Evolutionary conservation across 805 yeast genomes (phyloP).

Genomic region (Candida takata): DNA sequence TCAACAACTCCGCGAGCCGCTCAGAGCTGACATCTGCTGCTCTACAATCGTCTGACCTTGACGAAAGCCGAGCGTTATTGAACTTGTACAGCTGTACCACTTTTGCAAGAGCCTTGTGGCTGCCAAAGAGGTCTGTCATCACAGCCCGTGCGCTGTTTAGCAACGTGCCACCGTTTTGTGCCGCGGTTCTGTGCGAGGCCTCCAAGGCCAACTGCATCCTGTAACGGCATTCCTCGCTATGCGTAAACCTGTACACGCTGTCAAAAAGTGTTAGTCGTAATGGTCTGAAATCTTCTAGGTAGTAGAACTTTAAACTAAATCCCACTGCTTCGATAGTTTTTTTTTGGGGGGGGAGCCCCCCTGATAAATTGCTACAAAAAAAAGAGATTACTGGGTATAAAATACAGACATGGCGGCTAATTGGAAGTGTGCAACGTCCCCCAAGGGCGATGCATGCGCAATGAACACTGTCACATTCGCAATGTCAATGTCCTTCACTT

Average conservation of each 20-base stretch:
- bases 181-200: conserved; percentile 1
- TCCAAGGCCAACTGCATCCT: conserved; percentile 4
- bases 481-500: not conserved
- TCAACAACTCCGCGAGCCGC: conserved; percentile 1
- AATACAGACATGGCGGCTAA: conserved; percentile 8
- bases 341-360: no score
- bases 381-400: no score
- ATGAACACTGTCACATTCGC: not conserved
- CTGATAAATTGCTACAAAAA: no score
- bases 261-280: not conserved
- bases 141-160: not conserved
- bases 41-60: no score
- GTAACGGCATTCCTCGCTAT: not conserved
- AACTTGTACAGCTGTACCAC: conserved; percentile 6
- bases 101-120: conserved; percentile 3
- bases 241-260: not conserved
- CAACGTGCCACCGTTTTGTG: not conserved
- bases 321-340: no score
- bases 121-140: conserved; percentile 4
- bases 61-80: no score
- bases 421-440: conserved; percentile 3
- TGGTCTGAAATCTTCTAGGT: no score
- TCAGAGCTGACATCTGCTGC: not conserved
- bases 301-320: no score
- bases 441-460: conserved; percentile 2